Percentiles rank a stretch among this genome's conserved stretches.
Conservation (phyloP, 2,329 filamentous ascomycete genomes). For the Cephalotrichum gorgonifer region DNA sequence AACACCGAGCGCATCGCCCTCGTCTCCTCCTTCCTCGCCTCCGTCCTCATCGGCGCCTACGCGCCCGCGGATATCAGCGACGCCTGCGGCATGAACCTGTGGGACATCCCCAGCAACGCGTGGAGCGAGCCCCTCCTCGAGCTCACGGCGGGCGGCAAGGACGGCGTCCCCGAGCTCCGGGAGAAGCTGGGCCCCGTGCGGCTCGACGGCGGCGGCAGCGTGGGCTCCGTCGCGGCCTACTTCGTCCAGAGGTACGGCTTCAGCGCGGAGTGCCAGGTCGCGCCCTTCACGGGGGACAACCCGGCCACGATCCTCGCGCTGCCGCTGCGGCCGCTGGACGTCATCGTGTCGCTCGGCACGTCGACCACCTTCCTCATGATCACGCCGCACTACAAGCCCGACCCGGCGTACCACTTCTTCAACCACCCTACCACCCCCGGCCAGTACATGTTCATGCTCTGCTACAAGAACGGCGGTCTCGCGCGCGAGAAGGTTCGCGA, state of each 20-base stretch:
- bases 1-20: conserved; percentile 79
- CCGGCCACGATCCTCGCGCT: conserved; percentile 88
- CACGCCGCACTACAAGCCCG: conserved; percentile 80
- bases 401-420: conserved; percentile 93
- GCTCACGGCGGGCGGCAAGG: conserved; percentile 57
- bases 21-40: conserved; percentile 91
- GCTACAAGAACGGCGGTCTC: conserved; percentile 96
- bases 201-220: conserved; percentile 66
- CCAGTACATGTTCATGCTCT: conserved; percentile 99
- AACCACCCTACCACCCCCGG: conserved; percentile 87
- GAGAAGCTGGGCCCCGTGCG: conserved; percentile 72
- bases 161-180: conserved; percentile 52
- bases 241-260: conserved; percentile 75
- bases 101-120: conserved; percentile 66
- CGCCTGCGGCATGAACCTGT: conserved; percentile 93
- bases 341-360: conserved; percentile 89
- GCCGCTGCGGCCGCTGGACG: conserved; percentile 77
- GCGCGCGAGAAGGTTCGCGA: conserved; percentile 87
- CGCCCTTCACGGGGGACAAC: conserved; percentile 92
- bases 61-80: conserved; percentile 91
- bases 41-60: conserved; percentile 72
- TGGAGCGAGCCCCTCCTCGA: conserved; percentile 70
- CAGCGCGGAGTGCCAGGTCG: conserved; percentile 60
- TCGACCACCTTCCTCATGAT: conserved; percentile 97
- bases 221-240: conserved; percentile 69